Evolutionary conservation across 2,329 filamentous ascomycete species (phyloP), one percentile per base, ranked within the genome.

Genomic region (Chaetomiaceae sp.): DNA sequence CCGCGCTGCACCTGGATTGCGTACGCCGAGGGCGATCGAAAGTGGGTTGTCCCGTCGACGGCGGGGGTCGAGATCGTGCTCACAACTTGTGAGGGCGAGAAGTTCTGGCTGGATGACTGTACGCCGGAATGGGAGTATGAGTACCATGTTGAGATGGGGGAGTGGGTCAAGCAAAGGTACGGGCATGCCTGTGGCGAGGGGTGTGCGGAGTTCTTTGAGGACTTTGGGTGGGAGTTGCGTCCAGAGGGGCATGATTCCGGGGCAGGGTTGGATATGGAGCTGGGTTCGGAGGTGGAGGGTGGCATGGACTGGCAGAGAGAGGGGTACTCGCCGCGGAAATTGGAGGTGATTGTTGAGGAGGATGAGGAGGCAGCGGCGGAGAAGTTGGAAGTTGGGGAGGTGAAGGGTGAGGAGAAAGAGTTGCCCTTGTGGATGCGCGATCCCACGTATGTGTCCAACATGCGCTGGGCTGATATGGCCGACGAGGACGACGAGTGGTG

Each of bases 401-500:
- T 5, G 10, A 11, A 16, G 25, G 18, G 21, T 8, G 45, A 6
- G 5, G 7, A 50, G 38, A 33, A 30, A 23, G 20, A 50, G 18
- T 14, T 29, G 48, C 29, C 46, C 2, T 8, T 27, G 18, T 34
- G 37, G 48, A 13, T 27, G 38, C n/a, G 29, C 1, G 48, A 36
- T 16, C 36, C 27, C 0, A 33, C 18, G 1, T 47, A 34, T 14
- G 21, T 38, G 14, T 25, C 40, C 16, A 38, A 25, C 13, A 23
- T 10, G 18, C 27, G 27, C 5, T 51, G 48, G 48, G 38, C 32
- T 2, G 40, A 51, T 23, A n/a, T 51, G 23, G 18, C 37, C 10
- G 50, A 50, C 4, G 52, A 50, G 29, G 46, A 50, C 2, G 51
- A 54, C 1, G 40, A 49, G 5, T 41, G 42, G 5, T 41, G 11